Evolutionary conservation across 495 filamentous ascomycete genomes (phyloP), one percentile per base, ranked within the genome.

Genomic region (Beverwykella pulmonaria): DNA sequence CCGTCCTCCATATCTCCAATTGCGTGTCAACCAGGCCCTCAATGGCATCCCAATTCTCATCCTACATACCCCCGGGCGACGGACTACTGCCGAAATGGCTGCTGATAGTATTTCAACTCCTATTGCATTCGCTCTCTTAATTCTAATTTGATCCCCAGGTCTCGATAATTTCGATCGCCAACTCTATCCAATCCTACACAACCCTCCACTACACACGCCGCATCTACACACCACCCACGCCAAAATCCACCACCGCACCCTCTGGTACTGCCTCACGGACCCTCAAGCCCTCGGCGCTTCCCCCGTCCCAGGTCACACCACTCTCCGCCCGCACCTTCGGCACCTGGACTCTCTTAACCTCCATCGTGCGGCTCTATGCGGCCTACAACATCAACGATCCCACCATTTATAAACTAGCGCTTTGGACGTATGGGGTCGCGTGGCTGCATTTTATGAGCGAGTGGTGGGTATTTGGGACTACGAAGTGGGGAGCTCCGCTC

Each of bases 321-420:
- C 86, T 97, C 36, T 88, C 88, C 25, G 86, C 89, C 6, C 89
- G 94, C 56, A 84, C 90, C 10, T 97, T 98, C 74, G 95, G 92
- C 46, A 96, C 92, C 61, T 99, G 92, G 86, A 97, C 93, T 0
- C 82, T 93, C 67, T 75, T 96, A 53, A 83, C 87, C 14, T 80
- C 84, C 34, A 77, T 96, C 34, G 81, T 98, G 53, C 86, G 94
- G 29, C 72, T 93, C 66, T 95, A 94, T 71, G 91, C 92, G 10
- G 90, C 90, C 26, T 97, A 96, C 81, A 81, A 96, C 75, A 88
- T 96, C 61, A 78, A 83, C 41, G 85, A 89, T 58, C 80, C 85
- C 1, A 78, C 79, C 32, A 75, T 90, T 10, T 98, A 97, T 72
- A 82, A 94, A 68, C 79, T 98, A 32, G 89, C 88, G 17, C 69